These are phyloP conservation scores for Royoungia palumana DNA, from an alignment of 768 basidiomycete species.

Conservation along the genomic window DNA sequence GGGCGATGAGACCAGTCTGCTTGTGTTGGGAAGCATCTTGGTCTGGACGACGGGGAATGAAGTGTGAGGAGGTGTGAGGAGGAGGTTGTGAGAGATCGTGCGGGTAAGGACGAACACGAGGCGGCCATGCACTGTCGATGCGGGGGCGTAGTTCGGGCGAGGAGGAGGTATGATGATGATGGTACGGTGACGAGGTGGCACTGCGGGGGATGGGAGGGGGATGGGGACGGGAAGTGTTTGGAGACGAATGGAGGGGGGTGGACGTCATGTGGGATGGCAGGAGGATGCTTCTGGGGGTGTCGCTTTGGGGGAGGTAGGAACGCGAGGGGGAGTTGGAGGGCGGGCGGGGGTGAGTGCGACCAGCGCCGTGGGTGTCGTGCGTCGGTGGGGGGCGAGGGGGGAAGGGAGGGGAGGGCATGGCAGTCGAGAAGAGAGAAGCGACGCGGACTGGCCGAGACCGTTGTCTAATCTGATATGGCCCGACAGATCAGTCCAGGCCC, in stretches of 20 bases:
- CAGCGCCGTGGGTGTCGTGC: conserved; percentile 2
- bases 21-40: conserved; percentile 4
- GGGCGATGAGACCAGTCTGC: conserved; percentile 16
- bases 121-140: conserved; percentile 20
- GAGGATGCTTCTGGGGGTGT: conserved; percentile 16
- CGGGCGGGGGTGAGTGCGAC: not conserved
- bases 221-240: conserved; percentile 1
- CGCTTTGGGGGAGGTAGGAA: not conserved
- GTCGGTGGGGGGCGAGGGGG: conserved; percentile 16
- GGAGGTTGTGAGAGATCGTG: conserved; percentile 11
- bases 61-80: conserved; percentile 10
- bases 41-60: conserved; percentile 12
- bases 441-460: too few species aligned
- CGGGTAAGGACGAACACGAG: conserved; percentile 17
- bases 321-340: conserved; percentile 3
- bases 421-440: too few species aligned
- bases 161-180: conserved; percentile 24
- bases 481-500: too few species aligned
- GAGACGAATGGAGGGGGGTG: conserved; percentile 4
- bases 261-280: conserved; percentile 9
- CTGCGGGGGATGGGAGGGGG: conserved; percentile 10
- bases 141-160: conserved; percentile 23
- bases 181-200: conserved; percentile 5
- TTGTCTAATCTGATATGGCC: too few species aligned
- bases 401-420: conserved; percentile 22